Base-by-base conservation (phyloP, 2,329 filamentous ascomycete species). In the Allantophomopsis lycopodina region DNA sequence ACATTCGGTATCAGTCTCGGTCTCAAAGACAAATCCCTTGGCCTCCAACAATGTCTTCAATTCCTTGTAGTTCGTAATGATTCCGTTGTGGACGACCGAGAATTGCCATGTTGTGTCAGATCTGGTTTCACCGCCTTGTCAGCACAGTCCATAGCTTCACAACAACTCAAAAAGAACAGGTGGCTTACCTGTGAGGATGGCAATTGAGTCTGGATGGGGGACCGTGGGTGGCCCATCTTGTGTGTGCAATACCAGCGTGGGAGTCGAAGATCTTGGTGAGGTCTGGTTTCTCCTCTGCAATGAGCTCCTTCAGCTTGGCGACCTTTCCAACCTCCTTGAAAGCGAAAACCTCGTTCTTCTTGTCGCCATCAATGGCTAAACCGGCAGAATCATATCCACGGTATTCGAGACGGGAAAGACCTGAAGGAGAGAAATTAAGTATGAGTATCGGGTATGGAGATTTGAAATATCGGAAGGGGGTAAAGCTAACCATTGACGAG, bases 11-110 rank as follows among this genome's bases (percentile, higher is more conserved):
- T 98, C 91, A 50, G 91, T 98, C 66, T 98, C 89, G 39, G 91
- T 98, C 79, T 98, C 91, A 61, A 98, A 98, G 58, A 80, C 83
- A 79, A 94, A 94, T 59, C 91, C 91, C 76, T 96, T 98, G 71
- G 73, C 74, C 66, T 82, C 76, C 52, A 98, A 75, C 48, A 98
- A 79, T 46, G 83, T 85, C 78, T 89, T 94, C 55, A 98, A 71
- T 69, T 98, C 91, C 75, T 98, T 98, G 78, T 98, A 98, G 76
- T 98, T 98, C 70, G 91, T 98, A 66, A 98, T 98, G 73, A 98
- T 98, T 59, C 91, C 91, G 67, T 98, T 98, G 81, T 98, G 91
- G 45, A 96, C 91, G 54, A 98, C 80, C 50, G 85, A 75, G 64
- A 98, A 98, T 67, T 98, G 83, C 87, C 89, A 98, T 56, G 69